A percentile compares a stretch with the other conserved stretches of the same genome.
phyloP scores from a whole-genome alignment of 345 rosid species.

The Erysimum cheiranthoides region DNA sequence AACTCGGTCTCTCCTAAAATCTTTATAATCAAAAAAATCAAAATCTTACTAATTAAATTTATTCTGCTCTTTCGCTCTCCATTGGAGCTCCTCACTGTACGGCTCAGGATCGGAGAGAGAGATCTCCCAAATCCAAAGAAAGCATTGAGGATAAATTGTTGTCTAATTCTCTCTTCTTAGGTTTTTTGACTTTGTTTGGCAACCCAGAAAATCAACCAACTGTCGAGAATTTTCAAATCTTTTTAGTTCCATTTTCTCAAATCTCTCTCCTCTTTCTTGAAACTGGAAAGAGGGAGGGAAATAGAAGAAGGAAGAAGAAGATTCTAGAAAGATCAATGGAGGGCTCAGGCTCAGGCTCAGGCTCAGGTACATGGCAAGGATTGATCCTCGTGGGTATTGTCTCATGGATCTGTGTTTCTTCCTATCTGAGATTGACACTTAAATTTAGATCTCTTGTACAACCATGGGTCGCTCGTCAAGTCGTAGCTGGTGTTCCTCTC shows the following conservation, averaged over 20 bases:
- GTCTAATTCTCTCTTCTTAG: background rate
- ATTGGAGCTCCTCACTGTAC: conserved; percentile 41
- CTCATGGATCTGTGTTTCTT: conserved; percentile 77
- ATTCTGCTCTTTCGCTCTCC: conserved; percentile 38
- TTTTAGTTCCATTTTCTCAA: too few species aligned
- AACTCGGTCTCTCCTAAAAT: background rate
- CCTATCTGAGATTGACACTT: conserved; percentile 60
- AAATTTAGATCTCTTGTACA: conserved; percentile 76
- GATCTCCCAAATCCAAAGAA: background rate
- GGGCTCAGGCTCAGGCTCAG: conserved; percentile 56
- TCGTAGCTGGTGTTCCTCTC: conserved; percentile 59
- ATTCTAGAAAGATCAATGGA: conserved; percentile 60
- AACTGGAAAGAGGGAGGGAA: conserved; percentile 36
- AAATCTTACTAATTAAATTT: background rate
- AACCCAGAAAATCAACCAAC: conserved; percentile 15
- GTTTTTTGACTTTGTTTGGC: background rate
- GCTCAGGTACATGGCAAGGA: conserved; percentile 74
- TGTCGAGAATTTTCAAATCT: background rate
- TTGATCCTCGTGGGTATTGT: conserved; percentile 63
- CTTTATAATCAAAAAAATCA: background rate
- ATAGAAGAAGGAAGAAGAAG: background rate
- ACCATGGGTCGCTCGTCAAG: conserved; percentile 70
- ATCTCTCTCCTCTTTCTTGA: conserved; percentile 35
- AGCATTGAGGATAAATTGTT: background rate
- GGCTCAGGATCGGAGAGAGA: background rate